Percentiles rank a stretch among this genome's conserved stretches.
Conservation (phyloP, 2,329 filamentous ascomycete genomes). For the Pseudogymnoascus sp. region DNA sequence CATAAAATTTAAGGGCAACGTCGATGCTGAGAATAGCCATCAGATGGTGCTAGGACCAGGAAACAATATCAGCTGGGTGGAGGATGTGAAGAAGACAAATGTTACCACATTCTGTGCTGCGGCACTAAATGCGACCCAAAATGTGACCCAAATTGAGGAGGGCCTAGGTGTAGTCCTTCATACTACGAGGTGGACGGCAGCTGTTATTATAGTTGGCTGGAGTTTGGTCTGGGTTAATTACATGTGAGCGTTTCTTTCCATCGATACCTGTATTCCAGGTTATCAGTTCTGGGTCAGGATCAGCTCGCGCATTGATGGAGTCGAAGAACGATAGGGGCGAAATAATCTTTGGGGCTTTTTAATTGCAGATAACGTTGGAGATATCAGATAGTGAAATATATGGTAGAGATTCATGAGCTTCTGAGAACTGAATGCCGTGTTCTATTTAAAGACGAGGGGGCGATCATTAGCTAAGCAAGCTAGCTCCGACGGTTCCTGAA, state of each 20-base stretch:
- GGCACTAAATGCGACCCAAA: not conserved
- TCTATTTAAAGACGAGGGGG: not conserved
- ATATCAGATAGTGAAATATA: not conserved
- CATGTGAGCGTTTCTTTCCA: not conserved
- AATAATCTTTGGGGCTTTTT: not conserved
- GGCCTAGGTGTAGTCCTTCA: not conserved
- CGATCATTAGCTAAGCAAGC: not conserved
- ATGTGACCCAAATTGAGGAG: not conserved
- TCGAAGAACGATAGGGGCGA: not conserved
- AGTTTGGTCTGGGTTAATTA: not conserved
- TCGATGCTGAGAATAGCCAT: not conserved
- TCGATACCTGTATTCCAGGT: not conserved
- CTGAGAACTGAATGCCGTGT: not conserved
- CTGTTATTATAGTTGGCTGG: not conserved
- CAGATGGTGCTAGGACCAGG: not conserved
- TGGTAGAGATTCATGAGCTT: not conserved
- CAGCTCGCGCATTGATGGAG: not conserved
- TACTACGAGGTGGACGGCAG: not conserved
- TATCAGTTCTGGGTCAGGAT: not conserved
- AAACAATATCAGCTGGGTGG: not conserved
- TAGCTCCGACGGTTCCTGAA: not conserved
- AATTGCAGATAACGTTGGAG: not conserved
- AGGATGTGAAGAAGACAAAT: not conserved
- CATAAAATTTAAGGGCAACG: not conserved
- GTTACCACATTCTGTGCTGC: not conserved